A percentile compares a stretch with the other conserved stretches of the same genome.
phyloP scores from a whole-genome alignment of 208 protist species.

The Crithidia bombi region DNA sequence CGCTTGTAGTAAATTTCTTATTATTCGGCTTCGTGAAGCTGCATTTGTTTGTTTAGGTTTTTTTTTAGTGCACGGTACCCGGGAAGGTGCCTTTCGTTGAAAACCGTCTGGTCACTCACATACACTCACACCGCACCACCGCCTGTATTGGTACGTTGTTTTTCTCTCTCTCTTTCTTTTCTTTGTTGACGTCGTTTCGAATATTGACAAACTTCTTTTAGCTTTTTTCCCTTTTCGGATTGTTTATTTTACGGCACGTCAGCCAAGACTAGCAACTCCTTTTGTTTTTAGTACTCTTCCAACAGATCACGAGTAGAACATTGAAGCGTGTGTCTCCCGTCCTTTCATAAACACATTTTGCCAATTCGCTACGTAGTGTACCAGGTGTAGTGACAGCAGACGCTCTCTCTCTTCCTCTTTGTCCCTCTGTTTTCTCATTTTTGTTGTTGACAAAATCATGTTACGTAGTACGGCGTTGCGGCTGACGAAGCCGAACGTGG shows the following conservation, averaged over 20 bases:
- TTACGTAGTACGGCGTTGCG: conserved; percentile 35
- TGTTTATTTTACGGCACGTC: neutral
- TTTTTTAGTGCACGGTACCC: no score
- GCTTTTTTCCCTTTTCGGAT: no score
- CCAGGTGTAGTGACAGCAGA: no score
- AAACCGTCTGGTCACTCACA: no score
- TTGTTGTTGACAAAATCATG: conserved; percentile 41
- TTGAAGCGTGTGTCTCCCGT: no score
- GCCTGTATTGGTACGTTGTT: neutral
- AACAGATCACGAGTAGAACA: no score
- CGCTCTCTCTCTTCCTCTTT: neutral
- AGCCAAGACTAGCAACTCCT: neutral
- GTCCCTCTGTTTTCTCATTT: neutral
- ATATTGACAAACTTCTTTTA: conserved; percentile 9
- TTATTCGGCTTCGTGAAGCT: no score
- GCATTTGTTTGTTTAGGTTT: no score
- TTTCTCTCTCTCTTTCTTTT: conserved; percentile 3
- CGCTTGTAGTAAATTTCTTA: no score
- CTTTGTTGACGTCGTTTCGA: neutral
- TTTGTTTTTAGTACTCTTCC: conserved; percentile 5
- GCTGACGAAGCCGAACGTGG: conserved; percentile 76
- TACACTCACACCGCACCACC: neutral
- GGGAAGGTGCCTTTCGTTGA: no score
- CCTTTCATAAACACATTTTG: no score
- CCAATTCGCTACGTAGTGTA: no score